Percentiles rank a stretch among this genome's conserved stretches.
These are phyloP conservation scores for Rosa hybrid DNA, from an alignment of 331 rosid species.

Conservation along the genomic window DNA sequence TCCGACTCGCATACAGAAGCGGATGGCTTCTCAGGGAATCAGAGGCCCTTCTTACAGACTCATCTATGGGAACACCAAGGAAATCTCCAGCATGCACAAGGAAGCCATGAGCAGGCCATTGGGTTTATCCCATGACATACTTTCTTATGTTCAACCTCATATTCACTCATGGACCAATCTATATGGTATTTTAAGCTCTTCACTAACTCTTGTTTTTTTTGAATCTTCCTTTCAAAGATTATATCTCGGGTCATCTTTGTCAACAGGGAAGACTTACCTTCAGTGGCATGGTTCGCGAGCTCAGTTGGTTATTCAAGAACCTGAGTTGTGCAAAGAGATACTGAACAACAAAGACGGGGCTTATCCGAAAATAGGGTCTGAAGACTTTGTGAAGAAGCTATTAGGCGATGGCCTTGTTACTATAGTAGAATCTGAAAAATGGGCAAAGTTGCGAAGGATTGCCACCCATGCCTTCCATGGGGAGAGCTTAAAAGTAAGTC, in stretches of 20 bases:
- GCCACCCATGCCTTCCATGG: conserved; percentile 34
- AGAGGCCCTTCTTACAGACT: conserved; percentile 40
- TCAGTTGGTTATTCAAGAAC: conserved; percentile 23
- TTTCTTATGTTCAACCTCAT: conserved; percentile 26
- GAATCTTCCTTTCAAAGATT: background rate
- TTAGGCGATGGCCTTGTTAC: conserved; percentile 33
- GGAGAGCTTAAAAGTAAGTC: conserved; percentile 35
- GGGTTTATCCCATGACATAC: conserved; percentile 20
- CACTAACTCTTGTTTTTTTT: too few relatives aligned
- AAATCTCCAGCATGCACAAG: conserved; percentile 25
- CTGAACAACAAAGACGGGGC: conserved; percentile 9
- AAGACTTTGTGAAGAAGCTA: conserved; percentile 5
- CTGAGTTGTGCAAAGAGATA: conserved; percentile 35
- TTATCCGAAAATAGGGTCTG: conserved; percentile 5
- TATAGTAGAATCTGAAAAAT: conserved; percentile 26
- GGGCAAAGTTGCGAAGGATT: conserved; percentile 34
- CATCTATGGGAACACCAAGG: conserved; percentile 32
- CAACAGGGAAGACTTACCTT: conserved; percentile 36
- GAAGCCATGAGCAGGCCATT: conserved; percentile 29
- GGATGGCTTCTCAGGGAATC: conserved; percentile 37
- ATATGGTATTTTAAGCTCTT: conserved; percentile 18
- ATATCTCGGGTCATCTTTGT: background rate
- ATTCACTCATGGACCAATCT: conserved; percentile 21
- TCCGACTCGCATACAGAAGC: conserved; percentile 28
- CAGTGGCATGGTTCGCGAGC: conserved; percentile 30